Base-by-base conservation (phyloP, 768 basidiomycete species). In the Asterophora lycoperdoides region DNA sequence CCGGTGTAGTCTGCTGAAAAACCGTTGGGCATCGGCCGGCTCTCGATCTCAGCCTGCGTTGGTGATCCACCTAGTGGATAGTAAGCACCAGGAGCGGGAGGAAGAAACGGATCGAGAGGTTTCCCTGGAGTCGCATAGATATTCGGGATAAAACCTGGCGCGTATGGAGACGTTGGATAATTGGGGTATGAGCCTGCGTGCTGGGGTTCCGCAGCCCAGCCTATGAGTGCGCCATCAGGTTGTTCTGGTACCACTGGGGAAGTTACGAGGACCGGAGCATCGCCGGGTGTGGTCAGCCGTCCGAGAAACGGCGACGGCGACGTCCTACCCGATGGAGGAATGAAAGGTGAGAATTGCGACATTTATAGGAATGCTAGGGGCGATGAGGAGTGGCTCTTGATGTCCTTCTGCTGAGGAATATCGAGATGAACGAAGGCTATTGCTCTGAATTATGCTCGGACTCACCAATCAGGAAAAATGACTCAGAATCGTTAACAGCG, bases 131-230 rank as follows among this genome's bases (percentile, higher is more conserved):
- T 41, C 28, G 48, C 23, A 15, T 63, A 64, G 52, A 62, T 60
- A 9, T 57, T 54, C 1, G 73, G 73, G 19, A 75, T 68, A 43
- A 68, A 74, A 1, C 69, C 69, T 6, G 68, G 65, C 32, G 65
- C 69, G 30, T 69, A 70, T 4, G 73, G 73, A 11, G 72, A 65
- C 13, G 53, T 48, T 1, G 70, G 68, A 46, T 74, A 74, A 30
- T 60, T 62, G 8, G 74, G 71, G 46, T 72, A 75, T 38, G 60
- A 58, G 38, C 61, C 65, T 0, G 69, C 61, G 1, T 62, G 56
- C 47, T 64, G 68, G 37, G 68, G 62, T 6, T 61, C 57, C 8
- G 61, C 49, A 8, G 63, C 57, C 73, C 73, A 75, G 19, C 58
- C 41, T 1, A 66, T 62, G 7, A 66, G 63, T 17, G 56, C 54